These are phyloP conservation scores for Nitzschia sp. DNA, from an alignment of 108 stramenopile species.

Conservation along the genomic window DNA sequence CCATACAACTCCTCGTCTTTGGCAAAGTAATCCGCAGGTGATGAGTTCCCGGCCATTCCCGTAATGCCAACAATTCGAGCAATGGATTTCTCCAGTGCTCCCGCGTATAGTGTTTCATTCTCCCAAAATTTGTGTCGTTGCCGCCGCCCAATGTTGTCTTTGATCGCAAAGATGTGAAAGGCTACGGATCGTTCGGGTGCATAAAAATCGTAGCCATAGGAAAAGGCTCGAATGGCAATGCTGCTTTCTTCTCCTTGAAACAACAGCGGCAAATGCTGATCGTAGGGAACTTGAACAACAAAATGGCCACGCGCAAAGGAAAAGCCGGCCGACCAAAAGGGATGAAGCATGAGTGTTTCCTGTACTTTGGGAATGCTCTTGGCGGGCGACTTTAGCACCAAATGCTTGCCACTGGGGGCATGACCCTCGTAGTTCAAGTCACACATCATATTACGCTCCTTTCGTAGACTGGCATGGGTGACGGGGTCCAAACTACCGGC, in stretches of 20 bases:
- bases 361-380: conserved; percentile 16
- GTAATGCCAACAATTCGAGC: conserved; percentile 72
- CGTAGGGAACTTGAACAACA: conserved; percentile 52
- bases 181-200: conserved; percentile 53
- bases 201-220: conserved; percentile 81
- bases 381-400: conserved; percentile 42
- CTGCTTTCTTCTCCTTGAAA: conserved; percentile 75
- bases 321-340: conserved; percentile 89
- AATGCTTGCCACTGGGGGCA: conserved; percentile 12
- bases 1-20: conserved; percentile 45
- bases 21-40: conserved; percentile 27
- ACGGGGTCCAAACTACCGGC: conserved; percentile 31
- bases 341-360: conserved; percentile 55
- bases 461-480: conserved; percentile 12
- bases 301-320: conserved; percentile 74
- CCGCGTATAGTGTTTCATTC: conserved; percentile 24
- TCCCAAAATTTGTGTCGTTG: conserved; percentile 38
- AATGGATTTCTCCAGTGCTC: conserved; percentile 49
- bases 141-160: conserved; percentile 14
- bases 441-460: conserved; percentile 45
- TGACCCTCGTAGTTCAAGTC: conserved; percentile 41
- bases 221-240: conserved; percentile 61
- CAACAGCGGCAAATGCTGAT: conserved; percentile 61
- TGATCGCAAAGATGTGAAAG: conserved; percentile 50
- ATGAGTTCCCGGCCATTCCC: conserved; percentile 49